A percentile compares a stretch with the other conserved stretches of the same genome.
Evolutionary conservation across 2,329 filamentous ascomycete genomes (phyloP).

Genomic region (Aspergillus alliaceus): DNA sequence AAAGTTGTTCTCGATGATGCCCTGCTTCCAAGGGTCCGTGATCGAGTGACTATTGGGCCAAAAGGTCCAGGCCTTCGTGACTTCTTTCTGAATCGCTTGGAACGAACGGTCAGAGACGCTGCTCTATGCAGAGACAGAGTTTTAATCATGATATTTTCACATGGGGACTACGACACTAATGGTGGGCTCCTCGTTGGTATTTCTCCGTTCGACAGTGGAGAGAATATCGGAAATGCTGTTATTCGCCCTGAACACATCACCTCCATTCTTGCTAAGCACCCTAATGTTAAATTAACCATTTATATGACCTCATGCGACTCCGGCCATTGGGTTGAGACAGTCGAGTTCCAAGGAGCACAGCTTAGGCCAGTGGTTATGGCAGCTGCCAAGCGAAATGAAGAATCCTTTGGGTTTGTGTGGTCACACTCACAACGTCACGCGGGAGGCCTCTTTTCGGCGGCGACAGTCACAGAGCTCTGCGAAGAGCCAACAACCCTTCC

Average conservation of each 20-base stretch:
- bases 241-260: background rate
- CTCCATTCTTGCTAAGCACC: constrained; percentile 1
- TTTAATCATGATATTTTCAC: constrained; percentile 10
- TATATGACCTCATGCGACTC: constrained; percentile 15
- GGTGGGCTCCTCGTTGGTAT: constrained; percentile 3
- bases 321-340: constrained; percentile 12
- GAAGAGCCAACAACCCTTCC: constrained; percentile 3
- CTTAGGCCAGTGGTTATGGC: constrained; percentile 3
- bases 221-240: background rate
- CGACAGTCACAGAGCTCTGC: constrained; percentile 3
- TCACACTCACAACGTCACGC: constrained; percentile 10
- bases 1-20: constrained; percentile 9
- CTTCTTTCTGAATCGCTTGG: constrained; percentile 4
- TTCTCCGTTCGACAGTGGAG: background rate
- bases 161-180: constrained; percentile 9
- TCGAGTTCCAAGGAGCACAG: constrained; percentile 2
- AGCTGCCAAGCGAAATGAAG: constrained; percentile 5
- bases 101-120: constrained; percentile 1
- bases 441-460: constrained; percentile 10
- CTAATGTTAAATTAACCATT: constrained; percentile 4
- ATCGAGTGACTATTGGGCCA: constrained; percentile 4
- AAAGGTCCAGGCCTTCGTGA: background rate
- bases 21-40: background rate
- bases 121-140: constrained; percentile 1
- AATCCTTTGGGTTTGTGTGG: constrained; percentile 12